Evolutionary conservation across 495 filamentous ascomycete species (phyloP), one percentile per base, ranked within the genome.

Genomic region (Copromyces sp.): DNA sequence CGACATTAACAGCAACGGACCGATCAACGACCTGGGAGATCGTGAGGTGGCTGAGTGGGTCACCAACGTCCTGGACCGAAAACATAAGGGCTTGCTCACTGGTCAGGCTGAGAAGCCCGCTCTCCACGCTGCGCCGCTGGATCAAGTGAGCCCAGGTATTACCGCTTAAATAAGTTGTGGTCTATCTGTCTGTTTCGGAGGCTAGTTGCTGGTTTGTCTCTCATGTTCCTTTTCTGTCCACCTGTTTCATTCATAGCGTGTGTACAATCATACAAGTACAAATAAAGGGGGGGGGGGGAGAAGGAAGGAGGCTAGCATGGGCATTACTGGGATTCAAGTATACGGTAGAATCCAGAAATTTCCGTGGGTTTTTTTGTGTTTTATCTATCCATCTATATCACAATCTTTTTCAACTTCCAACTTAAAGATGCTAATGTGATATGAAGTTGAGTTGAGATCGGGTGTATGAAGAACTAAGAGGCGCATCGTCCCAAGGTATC

Each of bases 1-100:
- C 14, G 53, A 65, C 29, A 32, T 65, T 14, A 79, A 81, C 42
- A 75, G 83, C 61, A 82, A 80, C 45, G 79, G 79, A 29, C 76
- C 83, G 74, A 79, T 87, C 29, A 73, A 74, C 3, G 38, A 44
- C 11, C 74, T 72, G 78, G 89, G 89, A 24, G 92, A 98, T 72
- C 81, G 85, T 53, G 95, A 97, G 80, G 92, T 97, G 9, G 89
- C 92, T 3, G 85, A 87, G 39, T 98, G 95, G 95, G 95, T 98
- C 16, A 84, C 84, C n/a, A 84, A 84, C 9, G 92, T 92, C 45
- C 81, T 94, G 47, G 86, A 89, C 70, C 84, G 84, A 39, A 90
- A 89, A 74, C 80, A 82, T 72, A 84, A 81, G 4, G 89, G 88
- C n/a, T 77, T 82, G 45, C 74, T 82, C 39, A 72, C 75, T 16